A percentile compares a stretch with the other conserved stretches of the same genome.
These are phyloP conservation scores for Candida sp. DNA, from an alignment of 1,139 yeast genomes.

Conservation along the genomic window DNA sequence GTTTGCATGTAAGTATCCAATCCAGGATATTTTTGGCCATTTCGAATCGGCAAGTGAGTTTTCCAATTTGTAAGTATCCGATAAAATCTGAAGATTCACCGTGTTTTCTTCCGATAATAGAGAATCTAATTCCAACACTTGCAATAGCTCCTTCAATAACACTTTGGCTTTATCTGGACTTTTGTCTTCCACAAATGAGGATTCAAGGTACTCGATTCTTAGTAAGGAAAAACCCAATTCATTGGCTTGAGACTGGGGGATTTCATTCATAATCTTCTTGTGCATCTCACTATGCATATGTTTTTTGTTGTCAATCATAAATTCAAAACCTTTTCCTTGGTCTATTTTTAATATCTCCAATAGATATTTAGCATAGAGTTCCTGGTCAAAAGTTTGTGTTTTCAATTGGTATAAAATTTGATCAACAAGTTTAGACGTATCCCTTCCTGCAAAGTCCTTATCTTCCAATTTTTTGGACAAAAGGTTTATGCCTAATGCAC, in stretches of 20 bases:
- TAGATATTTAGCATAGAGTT: constrained; percentile 16
- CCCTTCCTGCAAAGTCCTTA: neutral
- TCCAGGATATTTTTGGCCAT: constrained; percentile 41
- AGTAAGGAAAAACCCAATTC: constrained; percentile 23
- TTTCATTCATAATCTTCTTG: constrained; percentile 27
- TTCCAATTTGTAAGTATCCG: constrained; percentile 25
- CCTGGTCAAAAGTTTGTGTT: neutral
- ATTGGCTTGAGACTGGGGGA: constrained; percentile 16
- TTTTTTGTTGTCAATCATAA: constrained; percentile 25
- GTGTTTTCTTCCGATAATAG: constrained; percentile 12
- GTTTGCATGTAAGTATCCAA: constrained; percentile 26
- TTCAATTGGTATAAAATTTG: constrained; percentile 1
- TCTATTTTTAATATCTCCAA: constrained; percentile 28
- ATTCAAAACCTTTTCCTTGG: constrained; percentile 24
- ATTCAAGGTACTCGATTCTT: constrained; percentile 36
- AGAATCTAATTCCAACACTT: constrained; percentile 1
- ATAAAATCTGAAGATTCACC: constrained; percentile 23
- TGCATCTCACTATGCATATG: constrained; percentile 26
- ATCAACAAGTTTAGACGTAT: constrained; percentile 4
- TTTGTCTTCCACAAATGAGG: constrained; percentile 19
- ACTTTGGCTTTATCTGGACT: constrained; percentile 5
- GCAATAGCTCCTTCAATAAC: constrained; percentile 2
- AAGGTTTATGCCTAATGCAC: neutral
- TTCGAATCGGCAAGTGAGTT: constrained; percentile 23
- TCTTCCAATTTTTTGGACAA: neutral